These are phyloP conservation scores for Colletotrichum abscissum DNA, from an alignment of 2,329 filamentous ascomycete species.

Conservation along the genomic window DNA sequence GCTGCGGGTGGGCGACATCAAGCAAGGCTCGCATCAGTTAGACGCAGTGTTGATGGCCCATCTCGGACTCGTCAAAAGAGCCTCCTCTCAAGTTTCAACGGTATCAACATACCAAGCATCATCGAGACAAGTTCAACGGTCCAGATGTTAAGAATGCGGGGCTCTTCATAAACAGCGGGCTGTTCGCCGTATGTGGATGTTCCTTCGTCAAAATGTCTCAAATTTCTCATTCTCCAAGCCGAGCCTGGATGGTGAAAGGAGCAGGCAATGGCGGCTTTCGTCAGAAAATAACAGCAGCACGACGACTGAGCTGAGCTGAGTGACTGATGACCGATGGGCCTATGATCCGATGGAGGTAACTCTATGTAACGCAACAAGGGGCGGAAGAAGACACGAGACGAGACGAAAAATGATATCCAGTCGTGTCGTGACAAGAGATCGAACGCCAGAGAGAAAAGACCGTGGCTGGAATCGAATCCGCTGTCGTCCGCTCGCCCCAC, in stretches of 20 bases:
- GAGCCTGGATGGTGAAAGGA: background rate
- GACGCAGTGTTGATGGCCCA: background rate
- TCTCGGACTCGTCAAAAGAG: background rate
- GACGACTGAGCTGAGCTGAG: background rate
- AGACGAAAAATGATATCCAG: background rate
- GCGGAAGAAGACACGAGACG: background rate
- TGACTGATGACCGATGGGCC: background rate
- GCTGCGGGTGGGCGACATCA: background rate
- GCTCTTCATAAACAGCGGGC: background rate
- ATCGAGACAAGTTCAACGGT: slow-evolving; percentile 13
- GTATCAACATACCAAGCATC: background rate
- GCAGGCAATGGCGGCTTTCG: background rate
- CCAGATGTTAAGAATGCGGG: background rate
- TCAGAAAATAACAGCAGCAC: background rate
- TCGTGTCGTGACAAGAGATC: background rate
- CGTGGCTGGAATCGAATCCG: slow-evolving; percentile 18
- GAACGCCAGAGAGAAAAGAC: background rate
- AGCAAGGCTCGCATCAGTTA: background rate
- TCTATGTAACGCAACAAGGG: slow-evolving; percentile 4
- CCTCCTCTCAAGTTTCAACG: slow-evolving; percentile 1
- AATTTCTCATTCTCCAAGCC: background rate
- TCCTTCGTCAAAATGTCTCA: slow-evolving; percentile 12
- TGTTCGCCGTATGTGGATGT: background rate
- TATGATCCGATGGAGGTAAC: background rate
- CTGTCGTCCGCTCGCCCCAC: slow-evolving; percentile 9